Evolutionary conservation across 345 rosid genomes (phyloP), one percentile per base, ranked within the genome.

Genomic region (Aquilaria sinensis): DNA sequence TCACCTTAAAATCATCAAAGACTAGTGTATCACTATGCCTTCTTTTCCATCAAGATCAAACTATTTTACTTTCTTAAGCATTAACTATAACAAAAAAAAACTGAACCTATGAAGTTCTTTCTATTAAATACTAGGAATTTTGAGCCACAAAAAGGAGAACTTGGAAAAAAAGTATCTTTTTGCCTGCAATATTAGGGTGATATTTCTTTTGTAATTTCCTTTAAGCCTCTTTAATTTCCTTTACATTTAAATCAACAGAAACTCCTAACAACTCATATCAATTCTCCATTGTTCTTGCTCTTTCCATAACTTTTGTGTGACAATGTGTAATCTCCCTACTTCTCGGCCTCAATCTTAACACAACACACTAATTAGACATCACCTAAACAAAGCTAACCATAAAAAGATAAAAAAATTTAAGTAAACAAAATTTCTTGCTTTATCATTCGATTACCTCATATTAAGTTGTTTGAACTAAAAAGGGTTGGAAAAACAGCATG

Each of bases 121-220:
- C 1, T 1, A 37, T 37, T 37, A 2, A 9, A 37, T 37, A 9
- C 8, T 37, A 9, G 43, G 50, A 9, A 2, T 37, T 37, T 37
- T 37, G 43, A 9, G 43, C 43, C 43, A 37, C 5, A 37, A 37
- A 37, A 5, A 37, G 23, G 23, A 37, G 5, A 37, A 3, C 43
- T 37, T 37, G 43, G 43, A 50, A 31, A 43, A 11, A n/a, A 47
- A 16, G 10, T 43, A 83, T 89, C 87, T 83, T 46, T 34, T 76
- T 75, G 68, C 92, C 89, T 1, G 84, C 82, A 53, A 86, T 77
- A 64, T 86, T 85, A 16, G 92, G 89, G 43, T 86, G 89, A 58
- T 81, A 61, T 57, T 80, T 77, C 83, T 86, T 86, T 43, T 79
- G 92, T 73, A 86, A 63, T 70, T 70, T 83, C 74, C 92, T 76